Conservation (phyloP, 306 rosid genomes). For the Malus orientalis region DNA sequence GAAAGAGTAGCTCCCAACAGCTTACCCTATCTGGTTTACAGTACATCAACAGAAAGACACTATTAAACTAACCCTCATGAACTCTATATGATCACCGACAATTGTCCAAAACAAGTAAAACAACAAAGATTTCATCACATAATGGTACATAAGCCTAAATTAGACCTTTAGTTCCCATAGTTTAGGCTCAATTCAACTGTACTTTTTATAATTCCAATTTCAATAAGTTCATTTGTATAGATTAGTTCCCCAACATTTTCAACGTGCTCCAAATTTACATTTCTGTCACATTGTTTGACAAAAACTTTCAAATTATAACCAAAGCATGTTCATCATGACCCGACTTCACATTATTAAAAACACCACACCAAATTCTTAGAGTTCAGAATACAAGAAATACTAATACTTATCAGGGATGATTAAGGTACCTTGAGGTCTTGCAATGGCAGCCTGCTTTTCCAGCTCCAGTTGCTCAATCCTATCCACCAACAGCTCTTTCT, state of each 20-base stretch:
- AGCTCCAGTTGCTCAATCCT: slow-evolving; percentile 50
- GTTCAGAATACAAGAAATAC: slow-evolving; percentile 8
- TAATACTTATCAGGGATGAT: background rate
- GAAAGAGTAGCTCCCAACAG: slow-evolving; percentile 67
- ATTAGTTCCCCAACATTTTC: too few relatives aligned
- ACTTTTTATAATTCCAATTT: background rate
- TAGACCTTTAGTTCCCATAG: background rate
- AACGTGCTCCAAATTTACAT: background rate
- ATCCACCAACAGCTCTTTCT: slow-evolving; percentile 39
- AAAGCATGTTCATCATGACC: background rate
- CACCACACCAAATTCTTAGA: background rate
- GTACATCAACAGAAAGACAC: slow-evolving; percentile 20
- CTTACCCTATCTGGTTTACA: slow-evolving; percentile 47
- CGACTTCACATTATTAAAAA: background rate
- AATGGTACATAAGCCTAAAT: background rate
- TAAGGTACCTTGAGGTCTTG: slow-evolving; percentile 34
- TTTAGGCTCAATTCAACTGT: background rate
- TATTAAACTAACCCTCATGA: slow-evolving; percentile 6
- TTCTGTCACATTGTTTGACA: background rate
- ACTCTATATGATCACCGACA: background rate
- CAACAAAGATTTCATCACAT: background rate
- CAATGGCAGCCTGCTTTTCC: slow-evolving; percentile 38
- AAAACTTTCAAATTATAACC: background rate
- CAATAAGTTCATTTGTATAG: background rate
- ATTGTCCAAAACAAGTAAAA: background rate